Percentiles rank a stretch among this genome's conserved stretches.
phyloP scores from a whole-genome alignment of 1,284 basidiomycete genomes.

The Irpex sp. region DNA sequence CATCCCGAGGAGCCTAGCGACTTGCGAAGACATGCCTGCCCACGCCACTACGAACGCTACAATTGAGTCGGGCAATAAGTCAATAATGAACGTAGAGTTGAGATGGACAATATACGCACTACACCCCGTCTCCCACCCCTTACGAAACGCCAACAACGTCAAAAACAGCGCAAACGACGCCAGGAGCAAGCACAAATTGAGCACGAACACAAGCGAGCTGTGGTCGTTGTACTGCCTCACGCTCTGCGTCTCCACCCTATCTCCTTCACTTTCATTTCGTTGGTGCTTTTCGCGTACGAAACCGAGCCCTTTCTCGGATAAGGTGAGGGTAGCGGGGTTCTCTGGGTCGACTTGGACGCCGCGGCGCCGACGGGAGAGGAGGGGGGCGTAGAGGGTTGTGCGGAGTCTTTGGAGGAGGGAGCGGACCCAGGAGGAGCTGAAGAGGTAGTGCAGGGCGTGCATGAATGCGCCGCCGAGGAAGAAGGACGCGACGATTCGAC shows the following conservation, averaged over 20 bases:
- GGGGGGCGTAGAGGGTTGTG: conserved; percentile 3
- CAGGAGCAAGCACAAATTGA: conserved; percentile 40
- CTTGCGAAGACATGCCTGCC: conserved; percentile 40
- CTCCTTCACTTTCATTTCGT: neutral
- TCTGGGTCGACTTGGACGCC: conserved; percentile 5
- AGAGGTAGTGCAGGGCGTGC: conserved; percentile 33
- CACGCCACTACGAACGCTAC: conserved; percentile 46
- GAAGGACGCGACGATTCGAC: conserved; percentile 40
- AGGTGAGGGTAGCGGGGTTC: neutral
- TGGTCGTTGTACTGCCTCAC: conserved; percentile 17
- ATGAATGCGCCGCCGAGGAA: conserved; percentile 48
- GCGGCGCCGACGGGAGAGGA: conserved; percentile 4
- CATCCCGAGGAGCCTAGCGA: conserved; percentile 38
- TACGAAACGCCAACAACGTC: conserved; percentile 34
- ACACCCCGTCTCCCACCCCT: conserved; percentile 28
- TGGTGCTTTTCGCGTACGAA: neutral
- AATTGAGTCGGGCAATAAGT: neutral
- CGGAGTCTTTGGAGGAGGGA: conserved; percentile 13
- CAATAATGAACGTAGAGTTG: neutral
- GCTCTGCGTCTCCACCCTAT: conserved; percentile 8
- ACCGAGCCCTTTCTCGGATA: conserved; percentile 4
- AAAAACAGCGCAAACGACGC: conserved; percentile 39
- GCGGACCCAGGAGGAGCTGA: conserved; percentile 23
- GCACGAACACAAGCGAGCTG: conserved; percentile 31
- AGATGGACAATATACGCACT: conserved; percentile 26